Conservation (phyloP, 345 rosid species). For the Eucalyptus pumila region DNA sequence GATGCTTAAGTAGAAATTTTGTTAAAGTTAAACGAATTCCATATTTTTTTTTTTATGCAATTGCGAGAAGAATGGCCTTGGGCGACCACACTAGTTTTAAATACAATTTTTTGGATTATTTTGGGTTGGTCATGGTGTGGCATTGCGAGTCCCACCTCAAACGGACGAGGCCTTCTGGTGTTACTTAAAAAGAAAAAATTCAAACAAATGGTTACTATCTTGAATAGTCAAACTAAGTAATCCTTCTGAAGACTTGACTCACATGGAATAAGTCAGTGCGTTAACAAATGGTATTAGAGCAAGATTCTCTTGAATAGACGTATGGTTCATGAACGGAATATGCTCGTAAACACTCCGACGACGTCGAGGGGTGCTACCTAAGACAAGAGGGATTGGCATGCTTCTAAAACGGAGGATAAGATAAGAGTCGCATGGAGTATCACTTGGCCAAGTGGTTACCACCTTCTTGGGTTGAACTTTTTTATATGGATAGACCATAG, state of each 20-base stretch:
- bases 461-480: background rate
- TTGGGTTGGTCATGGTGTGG: background rate
- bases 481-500: too few relatives aligned
- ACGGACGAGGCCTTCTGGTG: background rate
- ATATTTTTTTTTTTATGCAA: background rate
- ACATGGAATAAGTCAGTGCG: background rate
- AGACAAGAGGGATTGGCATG: background rate
- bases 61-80: background rate
- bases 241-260: background rate
- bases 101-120: background rate
- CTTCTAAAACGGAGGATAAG: background rate
- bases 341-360: background rate
- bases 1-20: background rate
- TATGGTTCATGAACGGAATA: background rate
- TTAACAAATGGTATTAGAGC: background rate
- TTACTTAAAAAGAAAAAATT: background rate
- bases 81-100: background rate
- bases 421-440: background rate
- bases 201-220: background rate
- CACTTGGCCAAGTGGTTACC: background rate
- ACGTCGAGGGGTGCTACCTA: background rate
- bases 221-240: background rate
- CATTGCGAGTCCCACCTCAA: background rate
- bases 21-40: background rate
- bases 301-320: background rate